A percentile compares a stretch with the other conserved stretches of the same genome.
phyloP scores from a whole-genome alignment of 78 protist species.

The Cavenderia fasciculata region DNA sequence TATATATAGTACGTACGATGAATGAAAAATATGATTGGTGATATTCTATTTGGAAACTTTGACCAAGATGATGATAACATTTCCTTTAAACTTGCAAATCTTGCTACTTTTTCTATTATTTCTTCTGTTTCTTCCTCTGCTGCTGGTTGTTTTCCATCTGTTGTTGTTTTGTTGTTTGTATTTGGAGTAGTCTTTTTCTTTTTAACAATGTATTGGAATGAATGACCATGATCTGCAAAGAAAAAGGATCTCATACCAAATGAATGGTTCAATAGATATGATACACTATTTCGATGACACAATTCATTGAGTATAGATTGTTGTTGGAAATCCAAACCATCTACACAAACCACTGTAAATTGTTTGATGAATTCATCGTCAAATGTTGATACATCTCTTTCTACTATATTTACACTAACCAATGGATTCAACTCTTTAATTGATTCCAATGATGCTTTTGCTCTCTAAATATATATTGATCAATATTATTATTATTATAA shows the following conservation, averaged over 20 bases:
- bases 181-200: background rate
- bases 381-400: constrained; percentile 19
- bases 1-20: background rate
- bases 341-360: constrained; percentile 73
- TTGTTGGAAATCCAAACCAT: background rate
- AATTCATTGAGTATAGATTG: constrained; percentile 25
- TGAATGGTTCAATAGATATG: constrained; percentile 49
- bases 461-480: constrained; percentile 63
- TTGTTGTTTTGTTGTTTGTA: background rate
- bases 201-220: constrained; percentile 19
- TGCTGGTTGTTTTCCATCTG: background rate
- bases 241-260: constrained; percentile 80
- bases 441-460: constrained; percentile 43
- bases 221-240: constrained; percentile 82
- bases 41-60: constrained; percentile 4
- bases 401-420: constrained; percentile 37
- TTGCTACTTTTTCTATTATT: background rate
- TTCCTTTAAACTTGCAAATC: constrained; percentile 14
- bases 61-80: constrained; percentile 2
- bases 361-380: background rate
- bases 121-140: constrained; percentile 11
- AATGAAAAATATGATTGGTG: background rate
- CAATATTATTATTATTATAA: constrained; percentile 65
- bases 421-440: constrained; percentile 87
- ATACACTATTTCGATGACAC: constrained; percentile 45